Conservation (phyloP, 805 yeast species). For the Nakazawaea laoshanensis region DNA sequence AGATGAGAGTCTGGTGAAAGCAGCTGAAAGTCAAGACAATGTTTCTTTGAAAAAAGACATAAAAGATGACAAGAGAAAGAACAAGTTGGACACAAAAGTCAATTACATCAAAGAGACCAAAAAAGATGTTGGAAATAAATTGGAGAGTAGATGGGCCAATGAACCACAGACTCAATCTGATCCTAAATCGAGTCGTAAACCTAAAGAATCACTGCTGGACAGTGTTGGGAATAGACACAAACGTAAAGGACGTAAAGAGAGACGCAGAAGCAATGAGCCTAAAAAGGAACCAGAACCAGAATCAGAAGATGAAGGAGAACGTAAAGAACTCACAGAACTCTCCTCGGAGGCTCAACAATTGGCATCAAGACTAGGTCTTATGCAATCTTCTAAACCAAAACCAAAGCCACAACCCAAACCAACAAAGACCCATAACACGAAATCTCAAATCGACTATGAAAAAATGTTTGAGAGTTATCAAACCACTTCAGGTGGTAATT, state of each 20-base stretch:
- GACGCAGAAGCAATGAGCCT: background rate
- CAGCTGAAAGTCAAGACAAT: slow-evolving; percentile 16
- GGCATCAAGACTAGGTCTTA: slow-evolving; percentile 9
- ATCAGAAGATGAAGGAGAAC: slow-evolving; percentile 4
- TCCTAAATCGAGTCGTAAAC: background rate
- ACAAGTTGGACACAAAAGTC: slow-evolving; percentile 2
- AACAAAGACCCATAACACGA: background rate
- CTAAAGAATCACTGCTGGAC: background rate
- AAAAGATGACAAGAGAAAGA: slow-evolving; percentile 6
- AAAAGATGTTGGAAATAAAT: background rate
- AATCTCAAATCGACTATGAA: slow-evolving; percentile 5
- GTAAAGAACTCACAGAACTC: slow-evolving; percentile 1
- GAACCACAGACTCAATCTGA: background rate
- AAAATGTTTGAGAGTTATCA: slow-evolving; percentile 5
- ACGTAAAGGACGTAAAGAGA: background rate
- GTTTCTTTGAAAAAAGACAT: too few species aligned
- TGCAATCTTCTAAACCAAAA: slow-evolving; percentile 1
- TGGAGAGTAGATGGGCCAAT: background rate
- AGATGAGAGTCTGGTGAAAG: slow-evolving; percentile 17
- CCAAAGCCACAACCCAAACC: background rate
- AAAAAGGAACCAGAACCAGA: slow-evolving; percentile 1
- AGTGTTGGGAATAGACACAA: background rate
- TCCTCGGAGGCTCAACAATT: slow-evolving; percentile 8
- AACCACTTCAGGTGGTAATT: background rate
- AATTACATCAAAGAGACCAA: background rate